Evolutionary conservation across 106 monocot genomes (phyloP).

Genomic region (Apostasia shenzhenica): DNA sequence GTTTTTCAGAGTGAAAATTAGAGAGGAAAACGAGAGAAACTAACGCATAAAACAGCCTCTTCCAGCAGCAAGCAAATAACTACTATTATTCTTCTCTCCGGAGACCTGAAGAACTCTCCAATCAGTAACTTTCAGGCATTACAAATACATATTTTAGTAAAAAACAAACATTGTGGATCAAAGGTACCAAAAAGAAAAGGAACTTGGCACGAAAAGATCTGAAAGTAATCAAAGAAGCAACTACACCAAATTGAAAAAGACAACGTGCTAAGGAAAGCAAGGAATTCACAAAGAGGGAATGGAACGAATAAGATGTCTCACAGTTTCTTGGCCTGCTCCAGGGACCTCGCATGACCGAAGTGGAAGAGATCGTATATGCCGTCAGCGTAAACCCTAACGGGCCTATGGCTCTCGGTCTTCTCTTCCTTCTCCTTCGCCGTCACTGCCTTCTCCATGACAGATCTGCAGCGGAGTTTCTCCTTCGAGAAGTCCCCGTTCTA

Average conservation of each 20-base stretch:
- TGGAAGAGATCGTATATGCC: slow-evolving; percentile 77
- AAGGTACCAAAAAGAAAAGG: no score
- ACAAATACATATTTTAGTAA: no score
- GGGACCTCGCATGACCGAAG: slow-evolving; percentile 62
- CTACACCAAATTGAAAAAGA: background rate
- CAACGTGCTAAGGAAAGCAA: background rate
- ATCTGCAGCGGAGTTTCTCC: no score
- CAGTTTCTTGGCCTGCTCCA: slow-evolving; percentile 63
- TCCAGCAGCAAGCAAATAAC: no score
- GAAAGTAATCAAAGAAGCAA: background rate
- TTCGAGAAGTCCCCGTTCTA: no score
- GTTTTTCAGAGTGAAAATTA: no score
- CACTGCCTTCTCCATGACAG: background rate
- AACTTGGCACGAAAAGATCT: background rate
- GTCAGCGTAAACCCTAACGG: slow-evolving; percentile 61
- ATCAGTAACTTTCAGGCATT: no score
- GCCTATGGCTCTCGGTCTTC: slow-evolving; percentile 11
- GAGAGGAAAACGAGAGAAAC: no score
- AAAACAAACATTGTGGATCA: no score
- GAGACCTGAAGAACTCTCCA: no score
- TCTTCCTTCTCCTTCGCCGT: background rate
- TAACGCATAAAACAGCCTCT: no score
- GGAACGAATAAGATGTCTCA: background rate
- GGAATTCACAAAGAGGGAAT: background rate
- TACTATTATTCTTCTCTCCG: no score